phyloP scores from a whole-genome alignment of 495 filamentous ascomycete species.

The Penicillium daleae region DNA sequence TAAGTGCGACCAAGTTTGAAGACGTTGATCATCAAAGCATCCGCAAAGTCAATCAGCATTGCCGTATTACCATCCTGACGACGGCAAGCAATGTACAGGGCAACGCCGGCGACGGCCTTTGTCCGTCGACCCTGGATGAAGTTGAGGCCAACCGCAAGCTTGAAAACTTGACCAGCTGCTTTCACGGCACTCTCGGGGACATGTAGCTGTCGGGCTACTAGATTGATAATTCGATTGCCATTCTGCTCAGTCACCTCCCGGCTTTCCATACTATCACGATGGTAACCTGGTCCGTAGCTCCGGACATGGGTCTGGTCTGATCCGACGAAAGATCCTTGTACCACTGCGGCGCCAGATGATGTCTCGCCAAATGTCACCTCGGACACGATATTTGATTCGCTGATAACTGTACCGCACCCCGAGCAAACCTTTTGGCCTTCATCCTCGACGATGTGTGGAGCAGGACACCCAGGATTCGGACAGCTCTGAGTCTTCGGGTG shows the following conservation, averaged over 20 bases:
- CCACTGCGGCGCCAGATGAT: slow-evolving; percentile 80
- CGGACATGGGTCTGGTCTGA: slow-evolving; percentile 74
- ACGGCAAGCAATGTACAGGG: slow-evolving; percentile 85
- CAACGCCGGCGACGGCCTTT: slow-evolving; percentile 79
- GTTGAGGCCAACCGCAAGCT: slow-evolving; percentile 69
- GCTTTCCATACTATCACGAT: slow-evolving; percentile 61
- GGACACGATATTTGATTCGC: slow-evolving; percentile 83
- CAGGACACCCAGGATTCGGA: slow-evolving; percentile 53
- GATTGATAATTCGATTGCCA: slow-evolving; percentile 55
- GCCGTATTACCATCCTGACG: slow-evolving; percentile 60
- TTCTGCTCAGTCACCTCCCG: slow-evolving; percentile 74
- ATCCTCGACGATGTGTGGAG: slow-evolving; percentile 54
- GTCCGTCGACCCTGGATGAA: slow-evolving; percentile 91
- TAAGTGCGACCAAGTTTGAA: slow-evolving; percentile 87
- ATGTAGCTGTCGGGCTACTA: slow-evolving; percentile 52
- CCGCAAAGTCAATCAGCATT: slow-evolving; percentile 96
- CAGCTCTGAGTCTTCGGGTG: slow-evolving; percentile 49
- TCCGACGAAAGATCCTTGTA: slow-evolving; percentile 85
- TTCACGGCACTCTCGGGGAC: slow-evolving; percentile 64
- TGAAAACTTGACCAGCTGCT: slow-evolving; percentile 72
- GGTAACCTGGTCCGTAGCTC: slow-evolving; percentile 60
- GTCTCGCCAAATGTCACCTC: slow-evolving; percentile 90
- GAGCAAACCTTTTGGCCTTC: slow-evolving; percentile 68
- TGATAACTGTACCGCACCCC: slow-evolving; percentile 79
- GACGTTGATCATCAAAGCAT: slow-evolving; percentile 81